Conservation (phyloP, 352 stramenopile species). For the Nothophytophthora sp. region DNA sequence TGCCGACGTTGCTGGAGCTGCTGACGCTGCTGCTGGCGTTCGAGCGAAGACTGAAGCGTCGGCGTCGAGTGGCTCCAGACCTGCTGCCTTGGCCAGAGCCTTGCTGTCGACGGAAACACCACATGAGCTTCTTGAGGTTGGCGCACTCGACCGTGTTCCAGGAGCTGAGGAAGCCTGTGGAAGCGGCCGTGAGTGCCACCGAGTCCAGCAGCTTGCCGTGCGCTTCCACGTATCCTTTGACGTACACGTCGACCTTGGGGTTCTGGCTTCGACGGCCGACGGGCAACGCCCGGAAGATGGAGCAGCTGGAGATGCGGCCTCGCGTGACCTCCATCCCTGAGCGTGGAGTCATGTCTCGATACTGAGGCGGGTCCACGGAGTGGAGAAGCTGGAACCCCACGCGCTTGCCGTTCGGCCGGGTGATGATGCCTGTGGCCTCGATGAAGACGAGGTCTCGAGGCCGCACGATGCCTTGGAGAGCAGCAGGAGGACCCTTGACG, state of each 20-base stretch:
- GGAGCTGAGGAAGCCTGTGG: neutral
- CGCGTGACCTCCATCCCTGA: constrained; percentile 29
- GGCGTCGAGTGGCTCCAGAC: neutral
- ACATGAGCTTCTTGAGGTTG: constrained; percentile 45
- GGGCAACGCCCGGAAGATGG: constrained; percentile 25
- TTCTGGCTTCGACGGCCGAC: constrained; percentile 14
- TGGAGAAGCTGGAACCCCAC: constrained; percentile 42
- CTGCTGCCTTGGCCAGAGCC: neutral
- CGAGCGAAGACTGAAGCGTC: constrained; percentile 14
- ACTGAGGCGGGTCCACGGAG: constrained; percentile 28
- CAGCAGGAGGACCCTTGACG: constrained; percentile 26
- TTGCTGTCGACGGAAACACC: constrained; percentile 25
- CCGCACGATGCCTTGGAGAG: constrained; percentile 21
- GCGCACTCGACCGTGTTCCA: constrained; percentile 28
- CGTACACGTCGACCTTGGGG: constrained; percentile 11
- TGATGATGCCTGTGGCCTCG: constrained; percentile 31
- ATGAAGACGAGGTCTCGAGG: constrained; percentile 48
- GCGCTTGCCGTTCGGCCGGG: neutral
- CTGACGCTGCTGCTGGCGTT: constrained; percentile 17
- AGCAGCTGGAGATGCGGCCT: constrained; percentile 34
- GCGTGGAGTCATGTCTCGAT: constrained; percentile 13
- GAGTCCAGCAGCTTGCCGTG: neutral
- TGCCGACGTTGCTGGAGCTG: constrained; percentile 10
- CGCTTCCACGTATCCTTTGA: neutral
- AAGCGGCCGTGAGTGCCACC: neutral